Base-by-base conservation (phyloP, 306 rosid genomes). In the Gynostemma pentaphyllum region DNA sequence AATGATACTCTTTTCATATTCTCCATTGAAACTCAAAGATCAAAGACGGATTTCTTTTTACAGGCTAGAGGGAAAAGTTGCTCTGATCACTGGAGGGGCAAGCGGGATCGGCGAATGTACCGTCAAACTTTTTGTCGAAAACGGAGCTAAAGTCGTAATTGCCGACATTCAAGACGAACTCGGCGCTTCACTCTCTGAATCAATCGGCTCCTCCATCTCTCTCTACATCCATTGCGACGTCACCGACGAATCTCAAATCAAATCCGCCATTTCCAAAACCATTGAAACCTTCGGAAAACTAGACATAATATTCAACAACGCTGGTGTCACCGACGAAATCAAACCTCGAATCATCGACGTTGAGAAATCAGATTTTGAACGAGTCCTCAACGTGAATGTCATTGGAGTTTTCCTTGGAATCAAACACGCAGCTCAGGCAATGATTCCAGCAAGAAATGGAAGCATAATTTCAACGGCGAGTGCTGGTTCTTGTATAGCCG, bases 221-320 rank as follows among this genome's bases (percentile, higher is more conserved):
- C 44, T 19, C 6, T 87, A 71, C 10, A 72, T 85, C 56, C 92
- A 78, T 1, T 91, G 95, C 5, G 89, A 91, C 13, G 96, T 87
- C 9, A 85, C 89, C 0, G 72, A 91, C 0, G 96, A 91, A 68
- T 49, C 72, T 19, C 95, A 91, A 10, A 36, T 91, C 0, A 74
- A 85, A 79, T 61, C 61, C 0, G 89, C 82, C 0, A 83, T 90
- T 0, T 62, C 70, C 32, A 69, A 16, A n/a, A 66, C 88, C 5
- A 39, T 85, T 0, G 6, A 56, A 42, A 39, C 76, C 0, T 74
- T 71, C 1, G 91, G 91, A 15, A 87, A 85, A 36, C 72, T 91
- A 4, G 97, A 87, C 81, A 79, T 87, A 32, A 85, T 91, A 89
- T 75, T 87, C 87, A 87, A 87, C 89, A 87, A 87, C 8, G 95